Conservation (phyloP, 1,284 basidiomycete genomes). For the Cryptococcus sp. region DNA sequence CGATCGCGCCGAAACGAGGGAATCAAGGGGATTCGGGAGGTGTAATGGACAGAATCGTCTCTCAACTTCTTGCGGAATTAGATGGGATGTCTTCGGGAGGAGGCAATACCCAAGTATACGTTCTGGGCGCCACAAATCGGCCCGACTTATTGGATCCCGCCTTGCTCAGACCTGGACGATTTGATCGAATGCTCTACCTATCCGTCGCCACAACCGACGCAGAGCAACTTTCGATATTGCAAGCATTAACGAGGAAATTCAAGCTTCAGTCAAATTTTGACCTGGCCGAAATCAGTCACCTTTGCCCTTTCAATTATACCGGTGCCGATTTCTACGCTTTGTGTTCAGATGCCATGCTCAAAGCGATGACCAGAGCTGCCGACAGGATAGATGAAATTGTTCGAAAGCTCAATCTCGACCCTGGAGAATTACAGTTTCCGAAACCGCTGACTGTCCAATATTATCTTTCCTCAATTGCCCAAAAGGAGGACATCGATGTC, state of each 20-base stretch:
- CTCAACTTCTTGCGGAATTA: conserved; percentile 89
- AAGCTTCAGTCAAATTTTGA: conserved; percentile 67
- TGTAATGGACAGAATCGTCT: conserved; percentile 97
- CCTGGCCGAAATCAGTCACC: conserved; percentile 63
- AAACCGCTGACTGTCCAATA: conserved; percentile 84
- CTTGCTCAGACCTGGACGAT: conserved; percentile 85
- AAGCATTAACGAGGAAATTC: conserved; percentile 91
- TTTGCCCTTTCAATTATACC: conserved; percentile 88
- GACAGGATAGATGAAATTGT: conserved; percentile 70
- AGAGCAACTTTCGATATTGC: conserved; percentile 80
- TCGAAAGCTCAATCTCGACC: conserved; percentile 49
- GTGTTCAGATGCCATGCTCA: conserved; percentile 92
- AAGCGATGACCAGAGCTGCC: conserved; percentile 89
- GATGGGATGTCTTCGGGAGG: conserved; percentile 66
- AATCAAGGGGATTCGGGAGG: conserved; percentile 93
- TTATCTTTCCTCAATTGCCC: conserved; percentile 82
- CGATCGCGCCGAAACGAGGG: conserved; percentile 90
- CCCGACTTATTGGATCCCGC: conserved; percentile 94
- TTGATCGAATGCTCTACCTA: conserved; percentile 95
- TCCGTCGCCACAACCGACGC: conserved; percentile 85
- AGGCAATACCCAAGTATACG: conserved; percentile 70
- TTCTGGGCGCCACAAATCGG: conserved; percentile 96
- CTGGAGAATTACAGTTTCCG: conserved; percentile 54
- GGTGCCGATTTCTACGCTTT: conserved; percentile 98
- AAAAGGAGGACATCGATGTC: conserved; percentile 61